Evolutionary conservation across 1,284 basidiomycete species (phyloP).

Genomic region (Sporisorium scitamineum): DNA sequence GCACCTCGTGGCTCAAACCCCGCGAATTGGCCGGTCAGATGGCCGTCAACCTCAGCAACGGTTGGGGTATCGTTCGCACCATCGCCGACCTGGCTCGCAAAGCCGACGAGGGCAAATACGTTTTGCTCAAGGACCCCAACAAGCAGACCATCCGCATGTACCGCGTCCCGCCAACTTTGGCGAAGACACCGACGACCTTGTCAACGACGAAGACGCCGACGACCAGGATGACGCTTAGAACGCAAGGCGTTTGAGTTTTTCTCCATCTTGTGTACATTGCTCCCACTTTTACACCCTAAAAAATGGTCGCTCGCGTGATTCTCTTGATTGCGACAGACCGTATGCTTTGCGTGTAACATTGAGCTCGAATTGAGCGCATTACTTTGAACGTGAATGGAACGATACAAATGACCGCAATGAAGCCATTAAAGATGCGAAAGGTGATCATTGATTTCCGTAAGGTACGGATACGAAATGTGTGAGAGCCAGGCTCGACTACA

Average conservation of each 20-base stretch:
- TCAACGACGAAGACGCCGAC: constrained; percentile 72
- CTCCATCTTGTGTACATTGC: constrained; percentile 4
- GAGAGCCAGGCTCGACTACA: background rate
- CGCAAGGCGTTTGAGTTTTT: background rate
- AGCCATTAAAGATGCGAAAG: background rate
- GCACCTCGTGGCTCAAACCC: constrained; percentile 93
- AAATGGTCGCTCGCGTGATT: constrained; percentile 10
- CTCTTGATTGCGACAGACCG: background rate
- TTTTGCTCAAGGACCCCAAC: constrained; percentile 69
- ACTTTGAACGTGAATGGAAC: background rate
- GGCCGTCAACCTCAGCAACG: constrained; percentile 93
- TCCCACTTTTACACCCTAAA: constrained; percentile 5
- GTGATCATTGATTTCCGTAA: background rate
- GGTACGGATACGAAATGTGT: background rate
- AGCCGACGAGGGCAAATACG: constrained; percentile 62
- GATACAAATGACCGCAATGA: background rate
- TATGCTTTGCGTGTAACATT: background rate
- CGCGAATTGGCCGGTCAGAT: constrained; percentile 94
- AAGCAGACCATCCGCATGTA: constrained; percentile 89
- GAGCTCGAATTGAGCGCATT: background rate
- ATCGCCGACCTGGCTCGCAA: constrained; percentile 64
- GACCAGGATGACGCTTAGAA: constrained; percentile 28
- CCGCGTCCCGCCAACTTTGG: constrained; percentile 87
- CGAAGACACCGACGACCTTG: constrained; percentile 71
- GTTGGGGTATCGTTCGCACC: constrained; percentile 90